Base-by-base conservation (phyloP, 768 basidiomycete species). In the Imleria badia region DNA sequence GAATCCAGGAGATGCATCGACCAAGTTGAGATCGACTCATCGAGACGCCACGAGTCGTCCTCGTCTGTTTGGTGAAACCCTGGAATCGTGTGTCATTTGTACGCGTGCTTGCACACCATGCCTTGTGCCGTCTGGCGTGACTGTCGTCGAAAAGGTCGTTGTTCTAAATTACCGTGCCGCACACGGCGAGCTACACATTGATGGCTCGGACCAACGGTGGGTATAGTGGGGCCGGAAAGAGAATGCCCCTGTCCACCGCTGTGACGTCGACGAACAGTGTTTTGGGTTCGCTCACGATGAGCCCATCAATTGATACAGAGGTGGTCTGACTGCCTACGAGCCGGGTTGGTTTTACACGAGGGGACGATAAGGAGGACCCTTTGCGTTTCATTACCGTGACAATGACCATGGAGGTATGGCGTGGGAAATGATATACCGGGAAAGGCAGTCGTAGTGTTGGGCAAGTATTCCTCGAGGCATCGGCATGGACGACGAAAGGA, bases 401-500 rank as follows among this genome's bases (percentile, higher is more conserved):
- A 7, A 53, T 38, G 47, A 30, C 30, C 5, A 53, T 38, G 47
- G 47, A 17, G 46, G n/a, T 45, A 48, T 51, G 65, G 65, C 60
- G 65, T 66, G 62, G 51, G 56, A 58, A 56, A 33, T 11, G 1
- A 26, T 33, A 1, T 40, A 2, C 63, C 55, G 2, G 46, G 42
- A 56, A 48, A 51, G 67, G 67, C 54, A 68, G 30, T 38, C 9
- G 48, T 62, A 58, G 64, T 60, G 45, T 66, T 63, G 50, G 56
- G 63, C 52, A 52, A 53, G 53, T 35, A 26, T 59, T 65, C 67
- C 67, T 69, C 61, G 61, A 67, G 67, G 67, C 67, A 55, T 55
- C 61, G 54, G 67, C 67, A 55, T 68, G 67, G 54, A 46, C 38
- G 45, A 55, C 53, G 46, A 63, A 60, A 60, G 47, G 56, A 50